phyloP scores from a whole-genome alignment of 208 protist genomes.

The Wallacemonas collosoma region DNA sequence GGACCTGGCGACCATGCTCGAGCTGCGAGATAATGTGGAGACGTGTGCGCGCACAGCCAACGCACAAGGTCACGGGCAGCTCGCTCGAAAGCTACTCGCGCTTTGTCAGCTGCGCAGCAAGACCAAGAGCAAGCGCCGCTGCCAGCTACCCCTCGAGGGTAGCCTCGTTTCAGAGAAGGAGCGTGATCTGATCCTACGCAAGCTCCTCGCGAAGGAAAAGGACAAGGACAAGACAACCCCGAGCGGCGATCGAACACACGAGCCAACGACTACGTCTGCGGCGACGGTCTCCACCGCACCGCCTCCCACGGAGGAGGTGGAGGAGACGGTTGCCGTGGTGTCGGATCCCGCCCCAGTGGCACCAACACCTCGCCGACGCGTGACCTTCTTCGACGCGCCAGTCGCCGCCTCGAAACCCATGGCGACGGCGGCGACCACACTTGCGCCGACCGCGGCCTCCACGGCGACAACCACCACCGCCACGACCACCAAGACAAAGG shows the following conservation, averaged over 20 bases:
- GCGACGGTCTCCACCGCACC: background rate
- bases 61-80: slow-evolving; percentile 47
- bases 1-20: slow-evolving; percentile 79
- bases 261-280: background rate
- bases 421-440: background rate
- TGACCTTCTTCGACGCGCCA: slow-evolving; percentile 24
- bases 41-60: slow-evolving; percentile 70
- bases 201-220: slow-evolving; percentile 55
- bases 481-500: slow-evolving; percentile 14
- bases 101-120: slow-evolving; percentile 73
- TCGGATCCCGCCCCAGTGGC: background rate
- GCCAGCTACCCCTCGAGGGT: slow-evolving; percentile 69
- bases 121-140: slow-evolving; percentile 59
- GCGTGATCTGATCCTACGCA: slow-evolving; percentile 69
- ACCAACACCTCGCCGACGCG: slow-evolving; percentile 24
- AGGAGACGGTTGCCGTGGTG: slow-evolving; percentile 1
- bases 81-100: slow-evolving; percentile 73
- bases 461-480: background rate
- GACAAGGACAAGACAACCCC: background rate
- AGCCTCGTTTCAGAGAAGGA: slow-evolving; percentile 59
- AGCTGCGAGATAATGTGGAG: slow-evolving; percentile 82
- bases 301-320: slow-evolving; percentile 1
- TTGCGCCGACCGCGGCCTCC: background rate
- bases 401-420: background rate
- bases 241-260: background rate